Base-by-base conservation (phyloP, 768 basidiomycete genomes). In the Mrakia gelida region DNA sequence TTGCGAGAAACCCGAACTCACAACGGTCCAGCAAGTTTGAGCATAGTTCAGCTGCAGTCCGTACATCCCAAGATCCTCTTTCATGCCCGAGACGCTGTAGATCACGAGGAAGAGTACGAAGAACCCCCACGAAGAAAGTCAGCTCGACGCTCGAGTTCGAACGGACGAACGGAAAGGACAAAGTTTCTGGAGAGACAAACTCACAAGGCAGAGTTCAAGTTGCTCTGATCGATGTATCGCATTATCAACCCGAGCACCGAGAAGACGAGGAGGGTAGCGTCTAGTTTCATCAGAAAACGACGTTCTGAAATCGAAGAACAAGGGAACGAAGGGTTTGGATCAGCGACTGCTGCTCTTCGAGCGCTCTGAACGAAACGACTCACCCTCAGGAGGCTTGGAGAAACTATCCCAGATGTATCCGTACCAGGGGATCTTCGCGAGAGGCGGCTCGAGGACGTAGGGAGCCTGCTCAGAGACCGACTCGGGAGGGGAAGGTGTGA, bases 331-430 rank as follows among this genome's bases (percentile, higher is more conserved):
- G 21, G 18, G 18, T 2, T 11, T 8, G 54, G n/a, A 23, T 56
- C 21, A 56, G 54, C 54, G 18, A 23, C 18, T 18, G 18, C 23
- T 18, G 54, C 10, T 2, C 6, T 16, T 26, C 21, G 21, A 56
- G 18, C 54, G 21, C 11, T 38, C 38, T 38, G 1, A n/a, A 11
- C 9, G 45, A 16, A 16, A 45, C 9, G 45, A 10, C 54, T 56
- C 21, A 56, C 54, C 54, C 18, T 52, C 79, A 11, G 49, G n/a
- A 7, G 43, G 32, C 52, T 79, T 77, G 11, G 76, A 80, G 54
- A 79, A 81, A 6, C 76, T 73, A 56, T 81, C 81, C 81, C 81
- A 81, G 54, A 81, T 15, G 75, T 80, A 80, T n/a, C 74, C 78
- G 65, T 80, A 79, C 80, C 80, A 81, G 68, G 81, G 76, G 13